Conservation (phyloP, 306 rosid species). For the Arachis hypogaea region DNA sequence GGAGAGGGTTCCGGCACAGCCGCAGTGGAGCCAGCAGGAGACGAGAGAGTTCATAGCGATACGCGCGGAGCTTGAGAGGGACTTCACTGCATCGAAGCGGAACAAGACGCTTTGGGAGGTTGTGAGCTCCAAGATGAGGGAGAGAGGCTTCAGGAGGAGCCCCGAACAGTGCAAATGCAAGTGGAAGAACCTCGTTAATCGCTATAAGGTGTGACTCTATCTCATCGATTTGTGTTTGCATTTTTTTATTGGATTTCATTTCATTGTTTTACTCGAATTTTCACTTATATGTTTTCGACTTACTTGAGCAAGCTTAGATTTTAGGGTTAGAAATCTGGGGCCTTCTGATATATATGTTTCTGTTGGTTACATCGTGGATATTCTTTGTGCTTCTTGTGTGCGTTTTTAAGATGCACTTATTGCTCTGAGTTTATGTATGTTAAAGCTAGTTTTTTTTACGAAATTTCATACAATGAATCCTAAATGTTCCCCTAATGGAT, state of each 20-base stretch:
- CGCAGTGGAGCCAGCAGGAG: slow-evolving; percentile 86
- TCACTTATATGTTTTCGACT: neutral
- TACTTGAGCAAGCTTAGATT: neutral
- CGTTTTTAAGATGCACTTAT: no score
- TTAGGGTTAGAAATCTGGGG: slow-evolving; percentile 13
- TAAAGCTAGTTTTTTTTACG: no score
- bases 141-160: slow-evolving; percentile 68
- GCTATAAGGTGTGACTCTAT: slow-evolving; percentile 70
- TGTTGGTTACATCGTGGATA: neutral
- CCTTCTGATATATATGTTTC: neutral
- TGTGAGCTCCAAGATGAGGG: slow-evolving; percentile 68
- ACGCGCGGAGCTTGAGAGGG: slow-evolving; percentile 78
- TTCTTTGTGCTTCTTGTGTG: no score
- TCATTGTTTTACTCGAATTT: neutral
- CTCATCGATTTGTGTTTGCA: neutral
- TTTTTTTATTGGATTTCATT: slow-evolving; percentile 11
- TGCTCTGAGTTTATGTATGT: no score
- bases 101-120: slow-evolving; percentile 88
- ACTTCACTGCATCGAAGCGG: slow-evolving; percentile 60
- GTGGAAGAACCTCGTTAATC: slow-evolving; percentile 93
- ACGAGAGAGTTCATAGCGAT: slow-evolving; percentile 76
- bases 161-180: slow-evolving; percentile 96
- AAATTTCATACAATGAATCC: no score
- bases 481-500: neutral
- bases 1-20: slow-evolving; percentile 54